A percentile compares a stretch with the other conserved stretches of the same genome.
phyloP scores from a whole-genome alignment of 176 grass and related monocot species.

The Oryza longistaminata region DNA sequence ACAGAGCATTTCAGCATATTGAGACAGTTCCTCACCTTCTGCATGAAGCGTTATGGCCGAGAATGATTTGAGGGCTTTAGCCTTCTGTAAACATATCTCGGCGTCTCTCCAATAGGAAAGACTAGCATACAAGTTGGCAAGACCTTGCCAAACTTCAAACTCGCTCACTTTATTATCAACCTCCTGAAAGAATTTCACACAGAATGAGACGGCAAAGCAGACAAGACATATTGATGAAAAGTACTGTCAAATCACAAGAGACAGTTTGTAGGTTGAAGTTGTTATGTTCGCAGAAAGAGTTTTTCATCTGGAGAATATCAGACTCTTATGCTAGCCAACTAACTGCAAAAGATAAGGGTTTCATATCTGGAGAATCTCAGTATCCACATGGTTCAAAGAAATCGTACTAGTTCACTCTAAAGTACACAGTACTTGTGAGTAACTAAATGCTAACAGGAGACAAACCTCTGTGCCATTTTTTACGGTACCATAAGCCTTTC shows the following conservation, averaged over 20 bases:
- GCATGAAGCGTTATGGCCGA: constrained; percentile 70
- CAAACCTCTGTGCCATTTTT: constrained; percentile 72
- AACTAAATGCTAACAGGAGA: constrained; percentile 18
- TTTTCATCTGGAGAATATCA: not conserved
- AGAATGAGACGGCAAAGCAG: constrained; percentile 26
- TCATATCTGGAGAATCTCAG: not conserved
- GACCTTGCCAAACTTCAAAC: constrained; percentile 99
- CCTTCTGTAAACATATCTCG: constrained; percentile 95
- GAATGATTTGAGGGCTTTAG: constrained; percentile 69
- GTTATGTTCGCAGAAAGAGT: not conserved
- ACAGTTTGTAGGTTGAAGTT: not conserved
- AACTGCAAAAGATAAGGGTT: constrained; percentile 3
- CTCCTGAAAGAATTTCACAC: constrained; percentile 48
- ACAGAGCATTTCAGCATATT: not conserved
- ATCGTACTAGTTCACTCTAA: not conserved
- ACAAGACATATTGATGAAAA: not conserved
- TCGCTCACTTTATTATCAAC: constrained; percentile 69
- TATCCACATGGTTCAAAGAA: not conserved
- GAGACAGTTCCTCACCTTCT: constrained; percentile 57
- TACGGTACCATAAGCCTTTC: constrained; percentile 61
- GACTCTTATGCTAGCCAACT: not conserved
- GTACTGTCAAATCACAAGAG: not conserved
- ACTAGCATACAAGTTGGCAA: constrained; percentile 86
- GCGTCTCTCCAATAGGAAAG: constrained; percentile 91
- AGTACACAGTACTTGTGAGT: not conserved